Percentiles rank a stretch among this genome's conserved stretches.
Evolutionary conservation across 164 flowering plant species (phyloP).

Genomic region (Chimonanthus salicifolius): DNA sequence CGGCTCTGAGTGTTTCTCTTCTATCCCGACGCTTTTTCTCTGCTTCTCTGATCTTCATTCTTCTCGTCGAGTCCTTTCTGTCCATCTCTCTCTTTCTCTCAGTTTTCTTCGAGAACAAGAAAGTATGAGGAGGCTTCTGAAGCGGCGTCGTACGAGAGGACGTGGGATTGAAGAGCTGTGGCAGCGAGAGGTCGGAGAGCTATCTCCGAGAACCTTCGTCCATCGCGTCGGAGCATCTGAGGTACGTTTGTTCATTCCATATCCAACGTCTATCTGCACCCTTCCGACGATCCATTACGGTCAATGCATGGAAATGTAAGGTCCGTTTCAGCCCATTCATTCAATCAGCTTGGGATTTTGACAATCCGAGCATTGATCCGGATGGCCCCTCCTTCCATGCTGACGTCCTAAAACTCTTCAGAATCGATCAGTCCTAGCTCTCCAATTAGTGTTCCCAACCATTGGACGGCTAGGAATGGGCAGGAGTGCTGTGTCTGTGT

Average conservation of each 20-base stretch:
- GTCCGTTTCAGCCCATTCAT: too few relatives aligned
- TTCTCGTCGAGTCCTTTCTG: neutral
- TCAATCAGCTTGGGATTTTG: too few relatives aligned
- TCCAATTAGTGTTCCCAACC: too few relatives aligned
- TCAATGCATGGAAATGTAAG: too few relatives aligned
- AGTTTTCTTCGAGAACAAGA: neutral
- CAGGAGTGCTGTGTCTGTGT: too few relatives aligned
- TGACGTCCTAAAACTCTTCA: too few relatives aligned
- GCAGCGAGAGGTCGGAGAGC: conserved; percentile 2
- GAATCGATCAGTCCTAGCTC: too few relatives aligned
- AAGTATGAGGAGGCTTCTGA: neutral
- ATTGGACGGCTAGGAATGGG: too few relatives aligned
- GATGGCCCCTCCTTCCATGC: too few relatives aligned
- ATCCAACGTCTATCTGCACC: neutral
- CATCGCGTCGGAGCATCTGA: neutral
- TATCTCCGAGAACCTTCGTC: neutral
- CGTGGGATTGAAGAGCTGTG: conserved; percentile 4
- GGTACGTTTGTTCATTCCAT: neutral
- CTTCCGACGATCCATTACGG: neutral
- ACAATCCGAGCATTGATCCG: too few relatives aligned
- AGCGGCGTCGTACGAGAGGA: neutral
- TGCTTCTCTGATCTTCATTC: neutral
- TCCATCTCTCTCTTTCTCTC: neutral
- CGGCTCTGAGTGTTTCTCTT: neutral
- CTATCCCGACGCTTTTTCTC: neutral